Base-by-base conservation (phyloP, 2,329 filamentous ascomycete genomes). In the Diaporthe velutina region DNA sequence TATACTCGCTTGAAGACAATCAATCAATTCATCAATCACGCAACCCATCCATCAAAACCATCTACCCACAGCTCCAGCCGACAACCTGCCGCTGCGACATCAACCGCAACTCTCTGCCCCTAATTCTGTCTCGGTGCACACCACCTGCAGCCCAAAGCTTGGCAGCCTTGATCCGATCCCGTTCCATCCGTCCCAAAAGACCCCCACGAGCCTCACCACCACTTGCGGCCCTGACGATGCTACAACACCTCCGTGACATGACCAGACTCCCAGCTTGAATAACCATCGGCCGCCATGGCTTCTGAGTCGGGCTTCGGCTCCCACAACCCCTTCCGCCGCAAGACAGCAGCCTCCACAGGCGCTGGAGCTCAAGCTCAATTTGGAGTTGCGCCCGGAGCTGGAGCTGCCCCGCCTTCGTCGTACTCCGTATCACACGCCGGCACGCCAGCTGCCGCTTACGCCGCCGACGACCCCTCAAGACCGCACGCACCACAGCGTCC, bases 271-370 rank as follows among this genome's bases (percentile, higher is more conserved):
- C 38, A 60, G 71, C 67, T 61, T 72, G 74, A 73, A 68, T 71
- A 61, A 60, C 15, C n/a, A 30, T 30, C 74, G 74, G 67, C 71
- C 74, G 80, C 75, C 77, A 86, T 86, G 79, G 80, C 81, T 52
- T 73, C 73, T 74, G 83, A 83, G 54, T 78, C 78, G 40, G 77
- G 82, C 66, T 82, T 86, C 74, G 81, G 80, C 64, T 85, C 88
- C 80, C 84, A 88, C 82, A 90, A 90, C 77, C 88, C 88, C 15
- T 90, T 90, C 79, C 88, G 88, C 77, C 87, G 85, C 78, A 88
- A 84, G 80, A 78, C 76, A 45, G 75, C 79, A 57, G 48, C 76
- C 68, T 42, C 76, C 57, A 66, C 70, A 7, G 50, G 35, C 74
- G 33, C 52, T 22, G 70, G 25, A 40, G 33, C 71, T 67, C 67